These are phyloP conservation scores for Cryptococcus hybrid DNA, from an alignment of 1,284 basidiomycete genomes.

Conservation along the genomic window DNA sequence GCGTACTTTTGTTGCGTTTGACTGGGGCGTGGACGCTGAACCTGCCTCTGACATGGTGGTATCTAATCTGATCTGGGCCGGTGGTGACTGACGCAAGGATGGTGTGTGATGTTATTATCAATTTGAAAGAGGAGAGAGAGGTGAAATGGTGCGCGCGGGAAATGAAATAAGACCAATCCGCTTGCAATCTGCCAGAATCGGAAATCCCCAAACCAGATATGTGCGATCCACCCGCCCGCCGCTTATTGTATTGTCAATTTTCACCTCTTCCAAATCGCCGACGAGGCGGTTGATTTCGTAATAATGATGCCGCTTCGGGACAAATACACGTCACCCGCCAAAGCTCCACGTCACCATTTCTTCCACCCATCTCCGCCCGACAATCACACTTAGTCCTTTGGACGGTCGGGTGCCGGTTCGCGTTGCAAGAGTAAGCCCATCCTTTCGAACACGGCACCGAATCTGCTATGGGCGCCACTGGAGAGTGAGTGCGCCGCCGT, in stretches of 20 bases:
- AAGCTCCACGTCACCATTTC: no score
- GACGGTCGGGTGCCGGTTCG: no score
- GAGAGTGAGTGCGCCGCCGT: constrained; percentile 13
- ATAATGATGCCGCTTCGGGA: no score
- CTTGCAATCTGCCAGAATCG: not conserved
- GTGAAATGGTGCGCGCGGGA: not conserved
- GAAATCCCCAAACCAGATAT: not conserved
- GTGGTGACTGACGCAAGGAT: not conserved
- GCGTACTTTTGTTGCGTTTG: not conserved
- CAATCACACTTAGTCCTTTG: no score
- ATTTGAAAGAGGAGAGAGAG: constrained; percentile 1
- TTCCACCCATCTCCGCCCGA: no score
- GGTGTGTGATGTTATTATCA: constrained; percentile 1
- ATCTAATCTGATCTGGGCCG: constrained; percentile 1
- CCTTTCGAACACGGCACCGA: not conserved
- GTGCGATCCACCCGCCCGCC: not conserved
- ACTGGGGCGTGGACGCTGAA: constrained; percentile 5
- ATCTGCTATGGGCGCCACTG: constrained; percentile 16
- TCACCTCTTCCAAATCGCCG: no score
- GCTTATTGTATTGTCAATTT: not conserved
- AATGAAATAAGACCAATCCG: not conserved
- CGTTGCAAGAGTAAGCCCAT: not conserved
- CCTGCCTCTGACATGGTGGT: constrained; percentile 9
- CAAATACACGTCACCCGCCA: no score
- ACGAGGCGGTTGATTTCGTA: no score